Evolutionary conservation across 2,329 filamentous ascomycete genomes (phyloP), one percentile per base, ranked within the genome.

Genomic region (Ophiostoma angusticollis): DNA sequence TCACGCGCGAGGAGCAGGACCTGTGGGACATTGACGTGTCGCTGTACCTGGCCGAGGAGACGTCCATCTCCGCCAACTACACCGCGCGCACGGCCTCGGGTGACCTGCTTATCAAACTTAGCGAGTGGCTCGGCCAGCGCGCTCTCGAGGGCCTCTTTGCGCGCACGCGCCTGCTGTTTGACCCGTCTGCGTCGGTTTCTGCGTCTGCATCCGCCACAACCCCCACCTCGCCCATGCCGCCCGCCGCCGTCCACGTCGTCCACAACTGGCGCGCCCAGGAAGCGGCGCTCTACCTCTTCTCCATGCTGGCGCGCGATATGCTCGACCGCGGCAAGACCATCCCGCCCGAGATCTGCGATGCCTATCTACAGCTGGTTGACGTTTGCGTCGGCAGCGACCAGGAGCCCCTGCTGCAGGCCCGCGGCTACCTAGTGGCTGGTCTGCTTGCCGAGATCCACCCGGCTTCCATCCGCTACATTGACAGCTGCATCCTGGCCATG

Each of bases 1-100:
- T 98, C 50, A 87, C 83, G 2, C 78, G 76, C 21, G 91, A 98
- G 57, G 91, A 96, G 54, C 85, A 95, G 60, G 85, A 84, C 7
- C 63, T 98, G 9, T 98, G 91, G 91, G 85, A 95, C 50, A 85
- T 95, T 46, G 91, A 98, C 58, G 82, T 93, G 49, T 96, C 93
- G 42, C 72, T 98, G 2, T 98, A 93, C 59, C 69, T 98, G 33
- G 89, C 86, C 1, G 91, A 98, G 59, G 89, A 96, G 61, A 89
- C 85, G 2, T 89, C 86, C 2, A 82, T 95, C 14, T 94, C 86
- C 11, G 84, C 87, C 23, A 96, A 96, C 58, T 98, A 96, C 61
- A 95, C 91, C 0, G 84, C 91, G 12, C 78, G 91, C 49, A 93
- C 85, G 14, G 91, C 89, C 29, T 91, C 85, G 47, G 87, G 86